Base-by-base conservation (phyloP, 139 green algal species). In the Mesotaenium endlicherianum region DNA sequence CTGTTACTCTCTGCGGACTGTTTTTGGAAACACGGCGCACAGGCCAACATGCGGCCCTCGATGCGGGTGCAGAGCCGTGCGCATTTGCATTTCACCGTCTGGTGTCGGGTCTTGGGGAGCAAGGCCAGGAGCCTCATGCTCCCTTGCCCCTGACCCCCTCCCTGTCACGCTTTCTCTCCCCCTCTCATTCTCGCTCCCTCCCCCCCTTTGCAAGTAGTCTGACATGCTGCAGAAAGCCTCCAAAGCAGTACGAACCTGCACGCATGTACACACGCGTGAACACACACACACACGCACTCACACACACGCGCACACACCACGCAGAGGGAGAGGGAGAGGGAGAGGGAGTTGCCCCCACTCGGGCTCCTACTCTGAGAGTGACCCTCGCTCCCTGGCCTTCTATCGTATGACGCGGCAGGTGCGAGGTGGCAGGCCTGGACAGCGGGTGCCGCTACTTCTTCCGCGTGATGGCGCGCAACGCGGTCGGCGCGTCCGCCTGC, bases 371-470 rank as follows among this genome's bases (percentile, higher is more conserved):
- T 64, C n/a, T n/a, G n/a, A n/a, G n/a, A n/a, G n/a, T n/a, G n/a
- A n/a, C n/a, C n/a, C n/a, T n/a, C n/a, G n/a, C n/a, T n/a, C n/a
- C n/a, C n/a, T n/a, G n/a, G n/a, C n/a, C n/a, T n/a, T n/a, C n/a
- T 64, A 64, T 20, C 50, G 50, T 26, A 64, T 34, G 50, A 64
- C 50, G 64, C 17, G 31, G 64, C 36, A 75, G 64, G 17, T 75
- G 14, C 64, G 34, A 42, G 31, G 64, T 42, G 16, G 17, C 38
- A 11, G 31, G 70, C n/a, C 70, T 78, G 16, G 38, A 78, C 5
- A 53, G 38, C 8, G 70, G 70, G 49, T 5, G 42, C 5, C 14
- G 70, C 30, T 78, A 78, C 70, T 55, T 49, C 14, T 78, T 78
- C 41, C 70, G 70, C 39, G 70, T 78, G 5, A 4, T 78, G 4